Evolutionary conservation across 2,329 filamentous ascomycete genomes (phyloP), one percentile per base, ranked within the genome.

Genomic region (Fusarium sp.): DNA sequence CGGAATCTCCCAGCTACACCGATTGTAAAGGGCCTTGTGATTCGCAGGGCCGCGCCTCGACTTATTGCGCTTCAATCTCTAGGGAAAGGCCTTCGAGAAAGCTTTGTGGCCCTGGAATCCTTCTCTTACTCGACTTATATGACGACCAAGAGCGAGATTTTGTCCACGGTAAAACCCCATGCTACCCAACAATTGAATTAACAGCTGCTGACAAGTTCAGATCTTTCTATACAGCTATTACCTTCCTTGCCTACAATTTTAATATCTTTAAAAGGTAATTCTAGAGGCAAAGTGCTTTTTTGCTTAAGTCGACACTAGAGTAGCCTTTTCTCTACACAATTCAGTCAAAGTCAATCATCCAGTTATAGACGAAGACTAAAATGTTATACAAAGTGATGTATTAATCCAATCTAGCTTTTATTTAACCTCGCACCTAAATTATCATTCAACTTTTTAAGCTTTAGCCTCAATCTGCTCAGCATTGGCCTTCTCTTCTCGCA

Each of bases 401-500:
- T 47, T 59, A 17, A 53, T 39, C 7, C 35, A 62, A 59, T 39
- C 15, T 33, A 12, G 25, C 25, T 10, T 39, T 9, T 44, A 44
- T 33, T 27, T 10, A 35, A 33, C 13, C 20, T 39, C 41, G 12
- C n/a, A 36, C 20, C 14, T 12, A 17, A 49, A 49, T 5, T 25
- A 47, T 18, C 18, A 46, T 18, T 8, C 22, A 31, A 1, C 20
- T 12, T 11, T 31, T 68, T 33, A 68, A 46, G 36, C 49, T 55
- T 76, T 71, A 7, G 44, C 35, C 63, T 79, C 78, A 29, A 79
- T 68, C 59, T 77, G 75, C 50, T 80, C 76, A 20, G 71, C 54
- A 7, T 46, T 59, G 3, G 63, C 70, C 74, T 80, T 80, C 58
- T 81, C 79, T 33, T 80, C 78, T 7, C 73, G 65, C 39, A 76